A percentile compares a stretch with the other conserved stretches of the same genome.
phyloP scores from a whole-genome alignment of 768 basidiomycete genomes.

The Pulveroboletus ravenelii region DNA sequence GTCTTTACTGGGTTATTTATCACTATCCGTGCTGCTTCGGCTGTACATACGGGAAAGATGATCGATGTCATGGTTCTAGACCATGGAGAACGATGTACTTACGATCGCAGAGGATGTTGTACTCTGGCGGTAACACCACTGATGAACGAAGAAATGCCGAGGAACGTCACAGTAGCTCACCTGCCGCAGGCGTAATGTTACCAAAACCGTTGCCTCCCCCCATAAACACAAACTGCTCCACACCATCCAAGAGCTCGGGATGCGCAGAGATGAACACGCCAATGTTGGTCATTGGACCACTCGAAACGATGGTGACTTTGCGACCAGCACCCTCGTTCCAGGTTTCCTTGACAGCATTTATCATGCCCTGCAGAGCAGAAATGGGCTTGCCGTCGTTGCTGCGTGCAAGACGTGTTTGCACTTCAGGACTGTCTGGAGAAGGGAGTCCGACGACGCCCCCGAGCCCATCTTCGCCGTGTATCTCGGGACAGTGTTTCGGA shows the following conservation, averaged over 20 bases:
- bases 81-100: conserved; percentile 28
- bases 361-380: conserved; percentile 69
- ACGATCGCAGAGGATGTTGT: conserved; percentile 82
- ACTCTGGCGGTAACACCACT: conserved; percentile 44
- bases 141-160: background rate
- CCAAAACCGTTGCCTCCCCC: conserved; percentile 86
- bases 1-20: conserved; percentile 64
- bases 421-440: conserved; percentile 39
- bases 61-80: background rate
- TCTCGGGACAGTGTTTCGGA: conserved; percentile 63
- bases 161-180: conserved; percentile 28
- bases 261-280: conserved; percentile 60
- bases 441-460: conserved; percentile 82
- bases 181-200: conserved; percentile 73
- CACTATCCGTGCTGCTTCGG: conserved; percentile 81
- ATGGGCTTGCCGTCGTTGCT: conserved; percentile 38
- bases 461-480: conserved; percentile 80
- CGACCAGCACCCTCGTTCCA: conserved; percentile 58
- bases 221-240: conserved; percentile 66
- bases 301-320: conserved; percentile 67
- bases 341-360: conserved; percentile 43
- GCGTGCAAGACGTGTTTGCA: conserved; percentile 46
- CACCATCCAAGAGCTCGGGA: conserved; percentile 46
- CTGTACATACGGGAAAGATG: conserved; percentile 31
- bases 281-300: conserved; percentile 83